Base-by-base conservation (phyloP, 2,329 filamentous ascomycete species). In the Thielaviopsis euricoi region DNA sequence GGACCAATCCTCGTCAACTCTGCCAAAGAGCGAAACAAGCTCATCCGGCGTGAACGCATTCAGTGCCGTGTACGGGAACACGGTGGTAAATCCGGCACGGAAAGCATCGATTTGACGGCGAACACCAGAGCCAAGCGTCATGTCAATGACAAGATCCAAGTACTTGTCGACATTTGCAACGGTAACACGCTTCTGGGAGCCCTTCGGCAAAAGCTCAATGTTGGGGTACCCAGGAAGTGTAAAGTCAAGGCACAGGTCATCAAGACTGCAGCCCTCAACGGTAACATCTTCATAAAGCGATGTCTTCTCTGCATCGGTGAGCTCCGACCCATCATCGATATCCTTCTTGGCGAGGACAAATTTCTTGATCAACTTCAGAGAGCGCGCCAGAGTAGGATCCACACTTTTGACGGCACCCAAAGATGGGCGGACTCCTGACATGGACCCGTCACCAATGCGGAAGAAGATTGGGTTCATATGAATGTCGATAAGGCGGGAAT, bases 381-480 rank as follows among this genome's bases (percentile, higher is more conserved):
- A 96, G 52, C 84, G 85, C 22, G 90, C 91, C 22, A 98, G 75
- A 58, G 87, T 85, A 26, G 87, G 80, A 65, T 98, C 93, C 4
- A 98, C 89, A 4, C 86, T 81, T 68, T 90, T 94, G 53, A 98
- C 83, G 1, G 93, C 87, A 6, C 89, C 89, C 7, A 98, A 76
- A 0, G 90, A 95, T 13, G 90, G 89, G 22, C 83, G 83, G 3
- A 95, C 83, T 0, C 76, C 76, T 1, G 81, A 72, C 1, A 71
- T 69, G 2, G 81, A 77, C 51, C 76, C 80, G 64, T 94, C 87
- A 17, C 87, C 88, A 62, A 96, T 87, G 59, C 91, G 87, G 82
- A 98, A 98, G 74, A 98, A 96, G 6, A 89, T 95, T 1, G 93
- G 87, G 67, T 96, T 98, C 72, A 98, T 93, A 58, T 91, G 93